Base-by-base conservation (phyloP, 495 filamentous ascomycete genomes). In the Lindgomyces ingoldianus region DNA sequence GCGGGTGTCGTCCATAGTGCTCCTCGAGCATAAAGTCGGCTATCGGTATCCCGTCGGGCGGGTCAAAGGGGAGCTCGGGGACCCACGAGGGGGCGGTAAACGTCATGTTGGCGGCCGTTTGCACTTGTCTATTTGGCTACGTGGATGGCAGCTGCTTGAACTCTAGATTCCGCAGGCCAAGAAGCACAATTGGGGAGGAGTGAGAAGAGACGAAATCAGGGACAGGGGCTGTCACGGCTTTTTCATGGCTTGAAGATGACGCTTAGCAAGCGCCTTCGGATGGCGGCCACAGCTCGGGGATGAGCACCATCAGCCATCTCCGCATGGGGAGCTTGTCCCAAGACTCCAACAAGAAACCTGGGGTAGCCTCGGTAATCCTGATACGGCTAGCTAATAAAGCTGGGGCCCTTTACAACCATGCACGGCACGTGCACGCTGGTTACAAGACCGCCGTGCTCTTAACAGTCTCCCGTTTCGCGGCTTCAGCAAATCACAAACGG, bases 21-120 rank as follows among this genome's bases (percentile, higher is more conserved):
- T 96, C 91, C 63, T 84, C 83, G 46, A 86, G 81, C 81, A 94
- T 89, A 74, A 96, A 96, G 47, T 95, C 87, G 67, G 82, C 79
- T 55, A 96, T 80, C 0, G 91, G 82, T 64, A 96, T 81, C 26
- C 85, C 85, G 70, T 95, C 91, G 4, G 90, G 90, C 2, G 87
- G 81, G 30, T 87, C 83, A 48, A 82, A 81, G 0, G 85, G 84
- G 49, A 96, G 80, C 69, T 84, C 74, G 29, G 88, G 89, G 14
- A 85, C 83, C 81, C 83, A 88, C 70, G 83, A 75, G 22, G 90
- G 86, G 52, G 90, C 81, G 60, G 80, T 79, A 78, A 96, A 95
- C 16, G 93, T 89, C 91, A 96, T 96, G 47, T 58, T 22, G 29
- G 25, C 52, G 46, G 44, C 12, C 42, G n/a, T 16, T 2, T 26